Evolutionary conservation across 2,329 filamentous ascomycete genomes (phyloP).

Genomic region (Phialophora verrucosa): DNA sequence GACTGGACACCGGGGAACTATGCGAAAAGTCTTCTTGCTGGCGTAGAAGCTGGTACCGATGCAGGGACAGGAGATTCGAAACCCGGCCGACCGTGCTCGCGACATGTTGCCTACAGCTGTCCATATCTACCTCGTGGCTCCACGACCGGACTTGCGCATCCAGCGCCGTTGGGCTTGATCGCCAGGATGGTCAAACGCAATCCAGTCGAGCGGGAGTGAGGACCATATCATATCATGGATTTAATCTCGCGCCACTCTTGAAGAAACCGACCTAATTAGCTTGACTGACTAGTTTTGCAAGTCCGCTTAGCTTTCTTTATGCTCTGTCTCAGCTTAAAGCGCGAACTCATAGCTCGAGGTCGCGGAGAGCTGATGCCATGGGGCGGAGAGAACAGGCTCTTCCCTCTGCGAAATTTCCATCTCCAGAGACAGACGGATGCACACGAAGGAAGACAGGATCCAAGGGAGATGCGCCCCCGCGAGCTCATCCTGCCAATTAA

Average conservation of each 20-base stretch:
- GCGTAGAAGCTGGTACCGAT: slow-evolving; percentile 5
- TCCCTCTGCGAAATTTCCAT: background rate
- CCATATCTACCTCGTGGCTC: background rate
- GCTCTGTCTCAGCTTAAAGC: background rate
- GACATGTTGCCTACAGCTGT: background rate
- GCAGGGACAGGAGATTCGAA: background rate
- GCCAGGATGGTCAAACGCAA: background rate
- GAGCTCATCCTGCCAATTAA: background rate
- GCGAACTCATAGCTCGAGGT: background rate
- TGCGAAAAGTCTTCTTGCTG: background rate
- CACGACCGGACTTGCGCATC: background rate
- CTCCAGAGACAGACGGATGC: background rate
- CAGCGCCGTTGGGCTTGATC: background rate
- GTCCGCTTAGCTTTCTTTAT: background rate
- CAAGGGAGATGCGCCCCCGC: background rate
- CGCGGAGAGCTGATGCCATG: background rate
- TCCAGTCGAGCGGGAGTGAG: background rate
- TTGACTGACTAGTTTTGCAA: background rate
- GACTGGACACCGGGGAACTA: background rate
- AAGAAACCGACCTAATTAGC: background rate
- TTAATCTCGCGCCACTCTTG: background rate
- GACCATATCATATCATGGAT: background rate
- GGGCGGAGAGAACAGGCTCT: background rate
- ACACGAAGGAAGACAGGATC: background rate
- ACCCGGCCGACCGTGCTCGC: background rate